These are phyloP conservation scores for Elsinoe ampelina DNA, from an alignment of 2,329 filamentous ascomycete species.

Conservation along the genomic window DNA sequence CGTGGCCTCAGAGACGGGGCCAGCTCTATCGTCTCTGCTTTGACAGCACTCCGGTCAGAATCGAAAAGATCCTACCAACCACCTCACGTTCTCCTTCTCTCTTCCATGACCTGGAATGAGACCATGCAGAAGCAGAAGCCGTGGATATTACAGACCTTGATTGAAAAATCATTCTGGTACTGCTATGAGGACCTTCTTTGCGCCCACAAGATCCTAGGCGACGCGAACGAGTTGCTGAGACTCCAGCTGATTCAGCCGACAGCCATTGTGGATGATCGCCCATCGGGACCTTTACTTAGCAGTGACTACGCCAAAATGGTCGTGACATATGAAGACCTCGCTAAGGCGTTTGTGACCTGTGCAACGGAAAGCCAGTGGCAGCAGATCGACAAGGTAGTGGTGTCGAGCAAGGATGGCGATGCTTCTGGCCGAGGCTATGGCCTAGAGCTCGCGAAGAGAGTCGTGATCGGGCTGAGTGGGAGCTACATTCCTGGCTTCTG, in stretches of 20 bases:
- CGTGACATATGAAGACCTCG: background rate
- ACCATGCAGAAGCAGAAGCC: background rate
- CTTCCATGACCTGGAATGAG: constrained; percentile 1
- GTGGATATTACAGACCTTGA: background rate
- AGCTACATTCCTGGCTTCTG: constrained; percentile 8
- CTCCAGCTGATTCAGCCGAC: background rate
- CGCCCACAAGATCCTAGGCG: background rate
- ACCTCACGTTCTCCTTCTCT: background rate
- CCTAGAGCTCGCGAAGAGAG: background rate
- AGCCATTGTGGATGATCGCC: background rate
- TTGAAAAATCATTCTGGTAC: background rate
- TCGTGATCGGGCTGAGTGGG: background rate
- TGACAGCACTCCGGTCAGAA: background rate
- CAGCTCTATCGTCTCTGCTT: background rate
- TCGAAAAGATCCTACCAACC: background rate
- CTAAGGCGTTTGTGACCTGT: background rate
- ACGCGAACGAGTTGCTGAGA: background rate
- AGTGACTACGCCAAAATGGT: background rate
- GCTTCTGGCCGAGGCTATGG: background rate
- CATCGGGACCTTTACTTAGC: background rate
- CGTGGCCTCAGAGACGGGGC: background rate
- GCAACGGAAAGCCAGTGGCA: background rate
- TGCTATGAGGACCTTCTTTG: background rate
- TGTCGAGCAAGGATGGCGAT: background rate
- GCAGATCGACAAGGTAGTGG: background rate